phyloP scores from a whole-genome alignment of 2,329 filamentous ascomycete species.

The Phaeosphaeriaceae sp. region DNA sequence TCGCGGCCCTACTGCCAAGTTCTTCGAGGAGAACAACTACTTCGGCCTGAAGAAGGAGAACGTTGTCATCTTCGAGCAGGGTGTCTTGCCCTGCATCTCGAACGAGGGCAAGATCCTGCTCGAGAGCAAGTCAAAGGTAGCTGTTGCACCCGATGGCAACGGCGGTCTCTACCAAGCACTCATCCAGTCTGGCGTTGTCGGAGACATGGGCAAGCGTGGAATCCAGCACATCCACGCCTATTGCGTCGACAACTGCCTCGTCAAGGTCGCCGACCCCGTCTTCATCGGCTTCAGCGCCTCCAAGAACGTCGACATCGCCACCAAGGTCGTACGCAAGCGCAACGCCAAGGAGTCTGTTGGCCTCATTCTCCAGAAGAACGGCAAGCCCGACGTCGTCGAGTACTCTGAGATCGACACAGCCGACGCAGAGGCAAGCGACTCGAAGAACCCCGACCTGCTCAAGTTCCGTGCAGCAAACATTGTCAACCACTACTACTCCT shows the following conservation, averaged over 20 bases:
- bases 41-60: constrained; percentile 89
- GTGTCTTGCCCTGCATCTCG: constrained; percentile 93
- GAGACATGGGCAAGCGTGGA: constrained; percentile 87
- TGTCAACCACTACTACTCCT: constrained; percentile 99
- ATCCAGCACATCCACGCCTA: constrained; percentile 96
- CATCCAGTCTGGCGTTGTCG: constrained; percentile 78
- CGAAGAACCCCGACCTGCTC: constrained; percentile 79
- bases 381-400: constrained; percentile 95
- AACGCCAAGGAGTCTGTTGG: constrained; percentile 95
- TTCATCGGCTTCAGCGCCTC: constrained; percentile 94
- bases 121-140: constrained; percentile 85
- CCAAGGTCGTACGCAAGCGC: constrained; percentile 99
- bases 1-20: constrained; percentile 87
- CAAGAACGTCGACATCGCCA: constrained; percentile 92
- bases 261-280: constrained; percentile 94
- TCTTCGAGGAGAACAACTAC: constrained; percentile 88
- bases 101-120: constrained; percentile 97
- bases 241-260: constrained; percentile 99
- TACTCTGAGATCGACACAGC: constrained; percentile 94
- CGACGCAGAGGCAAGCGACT: constrained; percentile 88
- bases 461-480: constrained; percentile 99
- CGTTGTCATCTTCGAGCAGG: constrained; percentile 94
- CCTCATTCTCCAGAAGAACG: constrained; percentile 92
- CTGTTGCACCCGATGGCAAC: constrained; percentile 96
- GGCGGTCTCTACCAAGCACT: constrained; percentile 96